Conservation (phyloP, 176 grass and related monocot genomes). For the Guadua angustifolia region DNA sequence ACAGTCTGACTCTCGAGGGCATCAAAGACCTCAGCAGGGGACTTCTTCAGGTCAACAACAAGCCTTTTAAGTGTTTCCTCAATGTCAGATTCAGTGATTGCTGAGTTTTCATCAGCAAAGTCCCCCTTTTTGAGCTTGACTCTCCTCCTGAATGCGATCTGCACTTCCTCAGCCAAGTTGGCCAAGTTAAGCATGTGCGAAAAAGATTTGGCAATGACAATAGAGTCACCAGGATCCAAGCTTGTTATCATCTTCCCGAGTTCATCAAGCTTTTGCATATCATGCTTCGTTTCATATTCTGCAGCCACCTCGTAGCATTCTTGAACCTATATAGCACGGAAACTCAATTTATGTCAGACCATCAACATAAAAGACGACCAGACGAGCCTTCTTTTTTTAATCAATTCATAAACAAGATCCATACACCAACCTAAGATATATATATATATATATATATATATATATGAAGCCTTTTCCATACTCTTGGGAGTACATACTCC, state of each 20-base stretch:
- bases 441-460: too few species aligned
- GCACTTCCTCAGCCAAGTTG: constrained; percentile 80
- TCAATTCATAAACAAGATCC: background rate
- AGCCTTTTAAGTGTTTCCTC: constrained; percentile 78
- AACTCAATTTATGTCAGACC: constrained; percentile 1
- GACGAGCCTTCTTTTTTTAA: background rate
- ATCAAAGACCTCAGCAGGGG: constrained; percentile 74
- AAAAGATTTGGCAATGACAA: constrained; percentile 77
- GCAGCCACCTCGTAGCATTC: constrained; percentile 76
- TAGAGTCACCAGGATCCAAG: constrained; percentile 72
- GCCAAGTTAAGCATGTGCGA: constrained; percentile 85
- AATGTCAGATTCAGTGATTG: constrained; percentile 73
- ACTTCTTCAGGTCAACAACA: constrained; percentile 67
- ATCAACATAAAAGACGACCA: constrained; percentile 6
- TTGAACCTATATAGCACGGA: constrained; percentile 59
- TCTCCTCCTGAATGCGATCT: constrained; percentile 75
- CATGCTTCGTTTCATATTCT: constrained; percentile 65
- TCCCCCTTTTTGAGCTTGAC: constrained; percentile 76
- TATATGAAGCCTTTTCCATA: too few species aligned
- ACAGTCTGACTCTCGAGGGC: constrained; percentile 76
- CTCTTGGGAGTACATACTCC: too few species aligned
- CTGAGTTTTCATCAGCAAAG: constrained; percentile 75
- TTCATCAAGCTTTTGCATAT: constrained; percentile 65
- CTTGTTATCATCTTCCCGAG: constrained; percentile 72
- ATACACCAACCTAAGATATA: too few species aligned